These are phyloP conservation scores for Filosporella fistucella DNA, from an alignment of 495 filamentous ascomycete species.

Conservation along the genomic window DNA sequence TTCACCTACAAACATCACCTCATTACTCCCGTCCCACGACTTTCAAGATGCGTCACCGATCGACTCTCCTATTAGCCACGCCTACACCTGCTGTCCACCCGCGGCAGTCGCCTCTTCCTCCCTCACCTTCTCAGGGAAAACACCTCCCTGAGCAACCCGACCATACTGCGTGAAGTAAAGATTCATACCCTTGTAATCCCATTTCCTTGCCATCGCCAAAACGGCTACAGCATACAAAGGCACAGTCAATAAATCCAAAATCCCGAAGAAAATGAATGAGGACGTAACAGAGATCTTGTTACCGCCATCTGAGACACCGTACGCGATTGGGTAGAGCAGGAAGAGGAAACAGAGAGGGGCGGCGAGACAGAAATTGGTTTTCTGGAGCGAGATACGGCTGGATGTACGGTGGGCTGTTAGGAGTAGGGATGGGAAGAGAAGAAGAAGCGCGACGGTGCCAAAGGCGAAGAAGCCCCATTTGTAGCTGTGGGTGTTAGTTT, in stretches of 20 bases:
- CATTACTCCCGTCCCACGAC: too few relatives aligned
- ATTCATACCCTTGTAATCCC: conserved; percentile 44
- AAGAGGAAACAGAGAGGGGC: conserved; percentile 48
- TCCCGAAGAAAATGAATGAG: conserved; percentile 65
- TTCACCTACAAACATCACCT: too few relatives aligned
- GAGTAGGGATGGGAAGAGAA: conserved; percentile 51
- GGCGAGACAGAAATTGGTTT: conserved; percentile 48
- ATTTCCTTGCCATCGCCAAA: conserved; percentile 33
- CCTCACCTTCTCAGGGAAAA: conserved; percentile 33
- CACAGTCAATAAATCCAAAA: conserved; percentile 61
- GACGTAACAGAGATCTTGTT: conserved; percentile 61
- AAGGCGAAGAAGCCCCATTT: conserved; percentile 71
- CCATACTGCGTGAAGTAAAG: conserved; percentile 51
- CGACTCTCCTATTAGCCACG: too few relatives aligned
- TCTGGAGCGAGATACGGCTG: conserved; percentile 41
- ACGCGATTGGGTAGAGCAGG: conserved; percentile 67
- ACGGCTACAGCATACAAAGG: conserved; percentile 46
- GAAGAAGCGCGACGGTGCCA: conserved; percentile 52
- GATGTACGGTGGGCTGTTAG: conserved; percentile 51
- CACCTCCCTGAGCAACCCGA: conserved; percentile 35
- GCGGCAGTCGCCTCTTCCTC: too few relatives aligned
- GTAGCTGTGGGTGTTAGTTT: too few relatives aligned
- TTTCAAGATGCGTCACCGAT: too few relatives aligned
- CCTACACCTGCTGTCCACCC: too few relatives aligned
- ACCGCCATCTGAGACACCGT: conserved; percentile 63